Percentiles rank a stretch among this genome's conserved stretches.
These are phyloP conservation scores for Mycena leptocephala DNA, from an alignment of 768 basidiomycete genomes.

Conservation along the genomic window DNA sequence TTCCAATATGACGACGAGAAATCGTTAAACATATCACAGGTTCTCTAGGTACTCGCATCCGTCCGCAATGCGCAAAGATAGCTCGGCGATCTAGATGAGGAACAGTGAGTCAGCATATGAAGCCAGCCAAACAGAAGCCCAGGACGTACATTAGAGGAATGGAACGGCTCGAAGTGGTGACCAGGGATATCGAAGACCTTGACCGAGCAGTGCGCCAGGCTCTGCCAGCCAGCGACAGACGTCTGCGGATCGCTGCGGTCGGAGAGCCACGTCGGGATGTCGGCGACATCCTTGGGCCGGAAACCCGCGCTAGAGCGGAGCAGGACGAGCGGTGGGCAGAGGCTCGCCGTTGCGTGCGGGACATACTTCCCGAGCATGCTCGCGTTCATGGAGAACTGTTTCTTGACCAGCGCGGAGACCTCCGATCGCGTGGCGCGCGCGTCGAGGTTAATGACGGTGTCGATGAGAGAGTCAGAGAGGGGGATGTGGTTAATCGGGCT, in stretches of 20 bases:
- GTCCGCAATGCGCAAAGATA: slow-evolving; percentile 50
- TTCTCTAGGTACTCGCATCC: slow-evolving; percentile 45
- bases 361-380: slow-evolving; percentile 64
- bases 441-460: slow-evolving; percentile 57
- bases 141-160: slow-evolving; percentile 62
- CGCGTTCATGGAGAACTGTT: slow-evolving; percentile 68
- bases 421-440: slow-evolving; percentile 46
- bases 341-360: slow-evolving; percentile 46
- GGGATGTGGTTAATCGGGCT: slow-evolving; percentile 66
- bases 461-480: slow-evolving; percentile 68
- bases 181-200: slow-evolving; percentile 74
- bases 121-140: not conserved
- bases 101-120: slow-evolving; percentile 15
- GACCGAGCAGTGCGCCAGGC: slow-evolving; percentile 53
- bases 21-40: not conserved
- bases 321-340: not conserved
- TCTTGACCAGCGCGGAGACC: slow-evolving; percentile 54
- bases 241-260: slow-evolving; percentile 56
- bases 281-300: slow-evolving; percentile 38
- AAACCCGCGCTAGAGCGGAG: slow-evolving; percentile 48
- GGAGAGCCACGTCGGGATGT: slow-evolving; percentile 69
- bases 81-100: slow-evolving; percentile 44
- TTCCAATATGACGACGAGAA: no score
- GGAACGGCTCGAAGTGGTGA: slow-evolving; percentile 77
- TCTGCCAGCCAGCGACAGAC: slow-evolving; percentile 65